Conservation (phyloP, 2,329 filamentous ascomycete species). For the Drechslerella dactyloides region DNA sequence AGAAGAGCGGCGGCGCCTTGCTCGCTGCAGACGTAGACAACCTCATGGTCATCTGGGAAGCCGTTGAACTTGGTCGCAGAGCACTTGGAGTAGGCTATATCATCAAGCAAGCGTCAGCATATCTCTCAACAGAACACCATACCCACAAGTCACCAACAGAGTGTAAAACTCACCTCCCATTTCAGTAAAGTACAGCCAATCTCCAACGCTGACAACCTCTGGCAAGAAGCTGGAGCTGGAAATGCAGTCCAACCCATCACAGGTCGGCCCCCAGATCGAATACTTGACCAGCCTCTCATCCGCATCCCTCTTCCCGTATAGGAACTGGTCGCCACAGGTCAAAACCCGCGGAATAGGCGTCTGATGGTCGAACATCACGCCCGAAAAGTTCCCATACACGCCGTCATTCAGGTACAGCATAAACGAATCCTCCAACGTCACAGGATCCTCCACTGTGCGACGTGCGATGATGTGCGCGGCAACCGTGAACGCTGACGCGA, state of each 20-base stretch:
- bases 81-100: conserved; percentile 87
- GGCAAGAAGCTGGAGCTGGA: conserved; percentile 78
- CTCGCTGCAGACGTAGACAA: conserved; percentile 95
- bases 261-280: conserved; percentile 97
- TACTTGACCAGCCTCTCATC: conserved; percentile 72
- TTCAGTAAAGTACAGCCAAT: conserved; percentile 98
- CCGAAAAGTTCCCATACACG: conserved; percentile 97
- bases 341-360: conserved; percentile 84
- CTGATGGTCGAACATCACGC: conserved; percentile 99
- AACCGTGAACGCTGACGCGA: conserved; percentile 88
- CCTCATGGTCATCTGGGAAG: conserved; percentile 88
- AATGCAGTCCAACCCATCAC: conserved; percentile 96
- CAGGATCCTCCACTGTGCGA: conserved; percentile 77
- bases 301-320: conserved; percentile 66
- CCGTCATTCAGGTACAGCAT: conserved; percentile 99
- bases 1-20: conserved; percentile 79
- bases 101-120: conserved; percentile 17
- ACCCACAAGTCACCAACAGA: too few species aligned
- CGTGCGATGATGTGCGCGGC: conserved; percentile 96
- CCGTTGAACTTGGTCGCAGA: conserved; percentile 98
- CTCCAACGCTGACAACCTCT: conserved; percentile 82
- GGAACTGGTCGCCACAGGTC: conserved; percentile 65
- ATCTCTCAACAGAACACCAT: conserved; percentile 36
- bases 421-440: conserved; percentile 72
- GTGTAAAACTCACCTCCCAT: conserved; percentile 69